phyloP scores from a whole-genome alignment of 768 basidiomycete genomes.

The Russula olivacea region DNA sequence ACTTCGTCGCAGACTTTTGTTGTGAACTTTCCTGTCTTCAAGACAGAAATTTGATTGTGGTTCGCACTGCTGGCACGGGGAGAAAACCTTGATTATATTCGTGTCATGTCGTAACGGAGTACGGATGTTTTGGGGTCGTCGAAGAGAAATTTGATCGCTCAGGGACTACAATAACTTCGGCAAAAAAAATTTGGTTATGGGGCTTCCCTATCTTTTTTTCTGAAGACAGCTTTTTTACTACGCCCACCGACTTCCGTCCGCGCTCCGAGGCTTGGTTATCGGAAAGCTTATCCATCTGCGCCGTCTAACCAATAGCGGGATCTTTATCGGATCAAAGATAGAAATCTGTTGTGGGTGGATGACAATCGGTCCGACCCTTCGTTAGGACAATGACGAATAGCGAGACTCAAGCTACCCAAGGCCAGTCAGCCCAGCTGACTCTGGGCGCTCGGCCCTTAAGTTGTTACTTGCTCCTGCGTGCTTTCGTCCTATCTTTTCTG shows the following conservation, averaged over 20 bases:
- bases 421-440: too few relatives aligned
- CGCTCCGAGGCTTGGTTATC: neutral
- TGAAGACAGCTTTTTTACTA: neutral
- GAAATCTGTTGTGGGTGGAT: neutral
- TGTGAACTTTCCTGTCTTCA: conserved; percentile 70
- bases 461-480: neutral
- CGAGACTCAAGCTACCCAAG: too few relatives aligned
- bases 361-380: neutral
- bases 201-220: neutral
- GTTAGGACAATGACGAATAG: too few relatives aligned
- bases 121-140: neutral
- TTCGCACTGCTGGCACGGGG: neutral
- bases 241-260: neutral
- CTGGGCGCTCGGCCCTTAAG: neutral
- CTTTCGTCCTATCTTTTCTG: neutral
- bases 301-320: neutral
- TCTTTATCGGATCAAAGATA: neutral
- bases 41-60: conserved; percentile 29
- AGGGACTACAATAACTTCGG: neutral
- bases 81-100: neutral
- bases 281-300: neutral
- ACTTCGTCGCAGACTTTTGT: conserved; percentile 58
- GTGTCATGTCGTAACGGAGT: neutral
- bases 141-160: neutral
- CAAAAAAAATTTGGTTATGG: neutral